Base-by-base conservation (phyloP, 2,329 filamentous ascomycete genomes). In the Ilyonectria destructans region DNA sequence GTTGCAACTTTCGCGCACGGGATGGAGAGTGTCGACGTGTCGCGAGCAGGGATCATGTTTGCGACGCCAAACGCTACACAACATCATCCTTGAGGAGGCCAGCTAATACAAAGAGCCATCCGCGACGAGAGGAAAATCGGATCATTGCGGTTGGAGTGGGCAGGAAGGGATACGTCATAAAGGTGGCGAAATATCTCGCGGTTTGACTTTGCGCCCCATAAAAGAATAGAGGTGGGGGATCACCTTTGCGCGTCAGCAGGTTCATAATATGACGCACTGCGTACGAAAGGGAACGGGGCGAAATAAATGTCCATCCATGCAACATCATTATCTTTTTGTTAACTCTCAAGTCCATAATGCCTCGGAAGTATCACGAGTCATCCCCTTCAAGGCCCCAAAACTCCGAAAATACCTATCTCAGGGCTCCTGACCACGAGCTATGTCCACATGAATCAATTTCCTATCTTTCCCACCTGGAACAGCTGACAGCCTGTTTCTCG, bases 361-460 rank as follows among this genome's bases (percentile, higher is more conserved):
- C 46, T 49, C 46, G 10, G n/a, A 49, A 49, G 46, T 13, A 49
- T 49, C n/a, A 26, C 21, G 46, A 49, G 46, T 49, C 46, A 49
- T 49, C 46, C 46, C 46, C n/a, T 49, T 49, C n/a, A n/a, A 49
- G 46, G n/a, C 21, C 46, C 46, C 46, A 49, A 21, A 49, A 49
- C 21, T 21, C 46, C 15, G 46, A 49, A 49, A 23, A 49, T 49
- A 21, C n/a, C 17, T n/a, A 21, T 49, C 46, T 49, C 46, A 49
- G 46, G n/a, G 21, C 21, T 49, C 46, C 9, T 49, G n/a, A 49
- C n/a, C 46, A 49, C 46, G 46, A 49, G 46, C 46, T 49, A 49
- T 49, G 46, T 49, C 46, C 46, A 49, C 46, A 49, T 49, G 46
- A 49, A 49, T 49, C 46, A 49, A 49, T n/a, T 49, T 49, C 46